phyloP scores from a whole-genome alignment of 2,329 filamentous ascomycete genomes.

The Colletotrichum cordylinicola region DNA sequence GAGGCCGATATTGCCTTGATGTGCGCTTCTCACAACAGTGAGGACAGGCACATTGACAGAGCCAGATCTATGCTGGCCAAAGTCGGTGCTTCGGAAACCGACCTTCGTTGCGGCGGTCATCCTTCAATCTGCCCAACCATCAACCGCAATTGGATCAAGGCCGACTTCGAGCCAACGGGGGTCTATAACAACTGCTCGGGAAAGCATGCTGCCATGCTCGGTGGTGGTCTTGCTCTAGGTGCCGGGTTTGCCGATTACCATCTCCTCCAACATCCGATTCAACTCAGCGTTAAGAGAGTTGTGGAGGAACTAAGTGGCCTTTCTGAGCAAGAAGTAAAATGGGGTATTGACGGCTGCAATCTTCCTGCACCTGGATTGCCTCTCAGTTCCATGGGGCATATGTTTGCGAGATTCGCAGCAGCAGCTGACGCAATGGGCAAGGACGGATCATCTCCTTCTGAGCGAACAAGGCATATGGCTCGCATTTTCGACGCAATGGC shows the following conservation, averaged over 20 bases:
- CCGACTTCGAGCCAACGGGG: conserved; percentile 39
- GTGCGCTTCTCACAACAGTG: conserved; percentile 52
- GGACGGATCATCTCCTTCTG: background rate
- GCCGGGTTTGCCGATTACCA: conserved; percentile 39
- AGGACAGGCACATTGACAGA: conserved; percentile 43
- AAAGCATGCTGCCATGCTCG: conserved; percentile 54
- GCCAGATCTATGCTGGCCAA: conserved; percentile 43
- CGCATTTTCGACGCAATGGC: conserved; percentile 49
- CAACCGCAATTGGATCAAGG: conserved; percentile 43
- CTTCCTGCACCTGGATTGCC: conserved; percentile 49
- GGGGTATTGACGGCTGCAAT: conserved; percentile 54
- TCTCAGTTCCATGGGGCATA: conserved; percentile 36
- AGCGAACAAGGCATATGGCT: conserved; percentile 29
- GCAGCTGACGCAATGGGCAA: conserved; percentile 28
- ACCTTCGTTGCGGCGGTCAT: conserved; percentile 50
- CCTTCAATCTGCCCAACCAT: conserved; percentile 37
- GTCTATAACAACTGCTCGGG: conserved; percentile 53
- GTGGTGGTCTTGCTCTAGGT: conserved; percentile 42
- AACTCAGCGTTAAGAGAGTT: conserved; percentile 39
- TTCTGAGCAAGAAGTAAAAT: conserved; percentile 33
- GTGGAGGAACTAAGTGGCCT: conserved; percentile 41
- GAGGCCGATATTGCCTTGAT: conserved; percentile 49
- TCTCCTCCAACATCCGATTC: conserved; percentile 39
- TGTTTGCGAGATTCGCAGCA: conserved; percentile 42
- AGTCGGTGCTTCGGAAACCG: conserved; percentile 33